Evolutionary conservation across 176 grass and related monocot genomes (phyloP), one percentile per base, ranked within the genome.

Genomic region (Bothriochloa decipiens): DNA sequence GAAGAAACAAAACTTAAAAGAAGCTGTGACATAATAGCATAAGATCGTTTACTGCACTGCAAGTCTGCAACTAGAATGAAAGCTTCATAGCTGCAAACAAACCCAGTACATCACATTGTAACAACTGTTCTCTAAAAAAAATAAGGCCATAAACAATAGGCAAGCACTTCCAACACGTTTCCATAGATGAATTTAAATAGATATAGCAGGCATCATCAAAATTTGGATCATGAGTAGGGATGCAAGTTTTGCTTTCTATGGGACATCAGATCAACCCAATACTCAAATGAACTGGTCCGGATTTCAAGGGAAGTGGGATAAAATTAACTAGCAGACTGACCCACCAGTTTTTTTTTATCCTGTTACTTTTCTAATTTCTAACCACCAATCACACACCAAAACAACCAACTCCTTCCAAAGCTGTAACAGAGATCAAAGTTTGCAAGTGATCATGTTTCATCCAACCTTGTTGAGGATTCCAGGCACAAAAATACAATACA

Each of bases 161-260:
- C 23, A 39, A 37, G 8, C n/a, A 43, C 16, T 77, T 23, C 65
- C 80, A 86, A 71, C 1, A 65, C 43, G 13, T 66, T 78, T 70
- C 40, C 17, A 42, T 25, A 0, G 13, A 23, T 85, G 41, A 73
- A 82, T 78, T 67, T 57, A 82, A n/a, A 67, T 14, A 68, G 80
- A 36, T 46, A 37, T 49, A 75, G 20, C 9, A 20, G 27, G 11
- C 26, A 66, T 60, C 41, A 57, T 57, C 16, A 58, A 60, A 43
- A 8, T 9, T 29, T 15, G 16, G 7, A 2, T 29, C 63, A 7
- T 29, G 11, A 65, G 27, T 65, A 32, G 63, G 27, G 27, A 65
- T 65, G 63, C 13, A 16, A 29, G 63, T 65, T 65, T 65, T 29
- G 63, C 5, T 32, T 29, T 65, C 63, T 3, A 14, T 32, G 6